Base-by-base conservation (phyloP, 306 rosid genomes). In the Trifolium fragiferum region DNA sequence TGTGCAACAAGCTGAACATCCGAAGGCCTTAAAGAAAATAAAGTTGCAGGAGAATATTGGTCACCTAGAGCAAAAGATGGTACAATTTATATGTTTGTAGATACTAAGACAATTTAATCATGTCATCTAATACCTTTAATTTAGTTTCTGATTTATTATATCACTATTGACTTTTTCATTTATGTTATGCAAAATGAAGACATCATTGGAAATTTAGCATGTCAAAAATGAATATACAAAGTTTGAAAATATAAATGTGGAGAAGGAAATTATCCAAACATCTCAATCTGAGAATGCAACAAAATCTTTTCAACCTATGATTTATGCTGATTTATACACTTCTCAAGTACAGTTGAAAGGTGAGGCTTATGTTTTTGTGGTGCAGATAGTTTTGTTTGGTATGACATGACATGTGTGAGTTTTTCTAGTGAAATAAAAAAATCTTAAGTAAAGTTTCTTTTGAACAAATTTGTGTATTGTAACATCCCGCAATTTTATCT, bases 21-120 rank as follows among this genome's bases (percentile, higher is more conserved):
- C 85, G 3, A 79, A 59, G 61, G 67, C 63, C 74, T 87, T 78
- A 38, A 81, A 78, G 60, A 16, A 69, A 75, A 75, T 66, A 47
- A 89, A 87, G 32, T 68, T 72, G 38, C 62, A 66, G 65, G 86
- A 73, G 72, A 87, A 60, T n/a, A n/a, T n/a, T 60, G 47, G 70
- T 76, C 37, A 37, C 75, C 61, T 94, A 60, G 87, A 90, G 77
- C 76, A 84, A 12, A 86, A 84, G 78, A 86, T 86, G 96, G 96
- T 88, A 90, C 18, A 35, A 33, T 75, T 80, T 30, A 46, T 76
- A 13, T 63, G 14, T n/a, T 40, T 20, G 32, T 37, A 18, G 49
- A 37, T 37, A 37, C 41, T 1, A 37, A 37, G 2, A 38, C 8
- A 37, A 37, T 8, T 37, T 37, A 37, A 37, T 37, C 41, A 6